phyloP scores from a whole-genome alignment of 2,329 filamentous ascomycete genomes.

The Alternaria arborescens region DNA sequence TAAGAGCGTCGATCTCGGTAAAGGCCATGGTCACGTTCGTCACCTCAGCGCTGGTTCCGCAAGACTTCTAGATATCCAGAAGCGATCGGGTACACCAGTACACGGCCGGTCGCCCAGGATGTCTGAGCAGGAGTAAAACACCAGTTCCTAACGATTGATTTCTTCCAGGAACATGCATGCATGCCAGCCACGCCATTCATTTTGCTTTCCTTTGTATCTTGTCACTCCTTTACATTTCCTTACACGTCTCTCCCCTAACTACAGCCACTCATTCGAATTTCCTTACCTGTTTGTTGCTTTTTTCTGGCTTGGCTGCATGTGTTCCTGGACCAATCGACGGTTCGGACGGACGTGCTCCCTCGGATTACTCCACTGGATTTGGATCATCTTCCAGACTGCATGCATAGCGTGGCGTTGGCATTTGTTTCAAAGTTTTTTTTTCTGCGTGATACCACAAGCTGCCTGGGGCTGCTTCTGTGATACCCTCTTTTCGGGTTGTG shows the following conservation, averaged over 20 bases:
- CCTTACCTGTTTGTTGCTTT: constrained; percentile 21
- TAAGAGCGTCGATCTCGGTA: constrained; percentile 73
- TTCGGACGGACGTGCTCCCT: constrained; percentile 5
- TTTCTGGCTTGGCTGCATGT: constrained; percentile 33
- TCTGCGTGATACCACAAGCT: constrained; percentile 36
- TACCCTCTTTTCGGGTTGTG: constrained; percentile 26
- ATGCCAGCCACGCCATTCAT: constrained; percentile 48
- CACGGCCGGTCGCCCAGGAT: constrained; percentile 38
- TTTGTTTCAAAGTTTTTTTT: constrained; percentile 24
- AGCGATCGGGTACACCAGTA: constrained; percentile 44
- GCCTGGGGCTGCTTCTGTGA: constrained; percentile 27
- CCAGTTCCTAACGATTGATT: constrained; percentile 24
- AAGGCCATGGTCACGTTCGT: constrained; percentile 71
- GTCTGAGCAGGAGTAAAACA: constrained; percentile 33
- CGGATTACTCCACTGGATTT: constrained; percentile 7
- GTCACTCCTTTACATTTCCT: constrained; percentile 44
- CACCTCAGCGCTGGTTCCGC: constrained; percentile 82
- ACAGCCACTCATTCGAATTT: constrained; percentile 16
- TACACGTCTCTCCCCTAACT: constrained; percentile 33
- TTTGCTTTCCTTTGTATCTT: constrained; percentile 48
- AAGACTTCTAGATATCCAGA: constrained; percentile 71
- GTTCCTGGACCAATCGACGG: constrained; percentile 12
- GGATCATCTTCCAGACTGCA: constrained; percentile 20
- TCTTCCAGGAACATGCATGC: constrained; percentile 29
- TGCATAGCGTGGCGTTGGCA: constrained; percentile 41